Evolutionary conservation across 306 rosid genomes (phyloP).

Genomic region (Arachis hypogaea): DNA sequence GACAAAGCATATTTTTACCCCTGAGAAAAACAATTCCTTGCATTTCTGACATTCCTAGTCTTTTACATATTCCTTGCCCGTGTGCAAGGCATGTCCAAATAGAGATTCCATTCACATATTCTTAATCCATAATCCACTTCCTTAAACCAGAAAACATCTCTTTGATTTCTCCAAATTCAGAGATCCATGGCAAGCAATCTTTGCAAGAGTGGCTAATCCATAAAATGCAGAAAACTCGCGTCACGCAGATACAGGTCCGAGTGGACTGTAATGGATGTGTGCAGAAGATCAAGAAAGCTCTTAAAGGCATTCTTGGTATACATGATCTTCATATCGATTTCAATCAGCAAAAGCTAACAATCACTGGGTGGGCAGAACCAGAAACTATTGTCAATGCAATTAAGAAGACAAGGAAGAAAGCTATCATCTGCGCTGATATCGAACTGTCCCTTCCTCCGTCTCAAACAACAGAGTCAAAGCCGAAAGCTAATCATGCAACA

Average conservation of each 20-base stretch:
- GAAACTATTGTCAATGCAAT: constrained; percentile 80
- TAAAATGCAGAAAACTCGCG: constrained; percentile 66
- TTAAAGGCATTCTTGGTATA: constrained; percentile 76
- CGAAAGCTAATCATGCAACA: constrained; percentile 36
- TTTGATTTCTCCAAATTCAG: constrained; percentile 37
- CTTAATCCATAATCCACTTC: constrained; percentile 49
- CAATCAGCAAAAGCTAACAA: constrained; percentile 65
- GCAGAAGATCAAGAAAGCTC: constrained; percentile 82
- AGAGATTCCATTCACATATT: constrained; percentile 61
- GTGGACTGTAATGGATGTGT: constrained; percentile 97
- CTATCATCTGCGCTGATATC: constrained; percentile 59
- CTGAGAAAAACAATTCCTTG: constrained; percentile 50
- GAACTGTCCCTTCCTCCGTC: constrained; percentile 50
- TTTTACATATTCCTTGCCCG: constrained; percentile 66
- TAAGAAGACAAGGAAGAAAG: constrained; percentile 77
- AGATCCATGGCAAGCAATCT: constrained; percentile 38
- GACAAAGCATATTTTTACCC: not conserved
- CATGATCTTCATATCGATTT: constrained; percentile 70
- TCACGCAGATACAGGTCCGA: constrained; percentile 81
- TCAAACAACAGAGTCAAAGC: constrained; percentile 36
- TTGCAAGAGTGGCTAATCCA: constrained; percentile 19
- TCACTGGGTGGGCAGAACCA: constrained; percentile 89
- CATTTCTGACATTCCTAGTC: constrained; percentile 64
- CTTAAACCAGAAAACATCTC: constrained; percentile 32
- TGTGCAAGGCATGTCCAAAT: constrained; percentile 33